These are phyloP conservation scores for Lichtheimia hyalospora DNA, from an alignment of 371 early-diverging fungal species.

Conservation along the genomic window DNA sequence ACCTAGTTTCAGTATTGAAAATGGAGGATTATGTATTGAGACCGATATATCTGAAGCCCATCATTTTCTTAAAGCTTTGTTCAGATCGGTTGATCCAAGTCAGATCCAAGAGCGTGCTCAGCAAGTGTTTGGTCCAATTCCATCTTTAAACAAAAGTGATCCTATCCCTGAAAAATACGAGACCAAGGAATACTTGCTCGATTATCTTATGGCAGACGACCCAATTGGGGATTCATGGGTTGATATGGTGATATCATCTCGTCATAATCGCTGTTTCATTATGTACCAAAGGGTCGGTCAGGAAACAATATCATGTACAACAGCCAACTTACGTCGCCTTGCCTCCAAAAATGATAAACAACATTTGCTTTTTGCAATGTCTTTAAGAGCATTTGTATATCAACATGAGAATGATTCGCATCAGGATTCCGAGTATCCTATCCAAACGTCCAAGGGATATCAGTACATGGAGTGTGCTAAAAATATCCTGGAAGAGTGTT, in stretches of 20 bases:
- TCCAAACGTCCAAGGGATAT: conserved; percentile 11
- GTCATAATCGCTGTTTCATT: conserved; percentile 17
- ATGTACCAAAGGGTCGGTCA: conserved; percentile 20
- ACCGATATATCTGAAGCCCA: conserved; percentile 19
- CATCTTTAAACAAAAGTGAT: not conserved
- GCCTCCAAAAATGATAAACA: not conserved
- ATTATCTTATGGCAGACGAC: conserved; percentile 6
- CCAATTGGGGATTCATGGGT: conserved; percentile 14
- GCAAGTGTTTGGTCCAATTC: not conserved
- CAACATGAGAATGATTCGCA: conserved; percentile 17
- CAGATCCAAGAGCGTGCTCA: conserved; percentile 9
- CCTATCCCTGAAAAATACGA: not conserved
- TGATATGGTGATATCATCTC: conserved; percentile 11
- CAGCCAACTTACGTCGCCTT: not conserved
- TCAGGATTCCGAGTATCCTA: conserved; percentile 11
- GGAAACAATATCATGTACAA: not conserved
- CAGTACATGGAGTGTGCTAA: conserved; percentile 20
- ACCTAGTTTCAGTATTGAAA: too few relatives aligned
- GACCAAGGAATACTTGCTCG: not conserved
- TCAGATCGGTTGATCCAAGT: conserved; percentile 10
- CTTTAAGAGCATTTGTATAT: conserved; percentile 22
- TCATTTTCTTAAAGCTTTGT: conserved; percentile 20
- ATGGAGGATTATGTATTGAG: conserved; percentile 10
- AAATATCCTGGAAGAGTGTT: conserved; percentile 16
- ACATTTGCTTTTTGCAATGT: conserved; percentile 13